Evolutionary conservation across 208 protist genomes (phyloP), one percentile per base, ranked within the genome.

Genomic region (Trypanosoma lewisi): DNA sequence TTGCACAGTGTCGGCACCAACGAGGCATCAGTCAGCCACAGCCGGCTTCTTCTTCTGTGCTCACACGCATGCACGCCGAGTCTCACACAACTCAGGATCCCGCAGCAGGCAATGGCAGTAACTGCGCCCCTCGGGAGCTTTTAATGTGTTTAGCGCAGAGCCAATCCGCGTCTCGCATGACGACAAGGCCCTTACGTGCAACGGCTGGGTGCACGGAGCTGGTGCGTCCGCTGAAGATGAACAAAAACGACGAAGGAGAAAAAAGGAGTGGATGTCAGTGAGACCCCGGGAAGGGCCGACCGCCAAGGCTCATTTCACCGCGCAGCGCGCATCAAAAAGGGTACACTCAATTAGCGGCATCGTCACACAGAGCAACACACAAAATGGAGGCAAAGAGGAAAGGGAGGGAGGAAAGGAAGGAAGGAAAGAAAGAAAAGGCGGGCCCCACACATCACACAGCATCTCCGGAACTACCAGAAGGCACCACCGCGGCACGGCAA

Each of bases 381-480:
- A n/a, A n/a, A 44, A 44, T 4, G 39, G 11, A 17, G 4, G 14
- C 2, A 42, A 34, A 7, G 27, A 31, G 25, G 21, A 27, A 36
- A 27, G 3, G 60, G 52, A 41, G 42, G 17, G n/a, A 60, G 8
- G 34, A 31, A 53, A 56, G 53, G 23, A 44, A 44, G 11, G 39
- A 17, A 17, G 4, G 14, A 3, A 42, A 34, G 2, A 45, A 31
- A 28, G 21, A 27, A 36, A 27, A 2, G 60, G 52, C 21, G 42
- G 17, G 64, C 53, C 51, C 19, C 21, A 31, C 55, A 65, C 62
- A 53, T n/a, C 33, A 44, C 61, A 52, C 50, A 34, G n/a, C 56
- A 52, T 81, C 79, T 85, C 60, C 71, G 79, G 69, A 34, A 82
- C 75, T 82, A 81, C 75, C 79, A 85, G 75, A 85, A 85, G 75